Base-by-base conservation (phyloP, 495 filamentous ascomycete genomes). In the Neurospora sp. region DNA sequence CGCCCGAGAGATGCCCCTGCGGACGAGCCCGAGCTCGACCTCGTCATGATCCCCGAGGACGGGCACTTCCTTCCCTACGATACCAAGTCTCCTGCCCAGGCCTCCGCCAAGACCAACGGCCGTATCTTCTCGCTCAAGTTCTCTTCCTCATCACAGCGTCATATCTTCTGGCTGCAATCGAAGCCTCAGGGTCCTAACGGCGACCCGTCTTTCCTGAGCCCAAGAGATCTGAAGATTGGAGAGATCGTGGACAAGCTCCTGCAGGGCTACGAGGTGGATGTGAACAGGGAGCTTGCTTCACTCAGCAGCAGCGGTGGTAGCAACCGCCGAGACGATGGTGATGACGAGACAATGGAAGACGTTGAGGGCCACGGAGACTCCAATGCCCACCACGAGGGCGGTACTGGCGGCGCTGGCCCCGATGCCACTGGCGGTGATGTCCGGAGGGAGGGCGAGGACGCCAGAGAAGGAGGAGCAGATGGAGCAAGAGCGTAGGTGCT, bases 401-500 rank as follows among this genome's bases (percentile, higher is more conserved):
- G 88, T 73, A 88, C 86, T 75, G 93, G 93, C 42, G 94, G 94
- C 70, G 94, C 94, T 73, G 94, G 93, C 40, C 84, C 91, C 16
- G 94, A 87, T 81, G 93, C 94, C 65, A 96, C 94, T 1, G 95
- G 94, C 12, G 94, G 94, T 42, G 93, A 98, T 81, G 84, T 97
- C 71, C 87, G 95, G 78, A 91, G 96, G 77, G 96, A 98, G 78
- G 96, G 96, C 72, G 89, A 92, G 81, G 89, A 89, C 73, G 88
- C 93, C 38, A 86, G 96, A 81, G 93, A 97, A 78, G 96, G 94
- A 70, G 96, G 96, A 78, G 94, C 93, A 72, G 95, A 98, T 82
- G 96, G 96, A 74, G 96, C 92, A 83, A 88, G 94, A 97, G 94
- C 95, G 96, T 99, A 98, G 96, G 96, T 98, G 83, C 85, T 85